Conservation (phyloP, 176 grass and related monocot genomes). For the Zea luxurians region DNA sequence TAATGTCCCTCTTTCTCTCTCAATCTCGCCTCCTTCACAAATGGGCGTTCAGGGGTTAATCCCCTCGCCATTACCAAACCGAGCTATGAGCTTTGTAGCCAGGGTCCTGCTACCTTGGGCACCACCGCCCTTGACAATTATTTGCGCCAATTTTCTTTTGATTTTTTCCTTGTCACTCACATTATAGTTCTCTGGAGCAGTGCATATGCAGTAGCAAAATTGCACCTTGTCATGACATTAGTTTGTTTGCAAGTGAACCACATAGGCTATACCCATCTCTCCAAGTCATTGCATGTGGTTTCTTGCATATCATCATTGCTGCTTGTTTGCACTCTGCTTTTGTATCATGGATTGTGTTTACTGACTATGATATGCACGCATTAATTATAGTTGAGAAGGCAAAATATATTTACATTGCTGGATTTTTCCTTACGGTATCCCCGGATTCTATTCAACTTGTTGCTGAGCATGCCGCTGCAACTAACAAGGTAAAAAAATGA, state of each 20-base stretch:
- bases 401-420: slow-evolving; percentile 80
- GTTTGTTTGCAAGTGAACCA: not conserved
- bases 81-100: no score
- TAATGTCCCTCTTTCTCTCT: no score
- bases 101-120: no score
- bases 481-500: slow-evolving; percentile 54
- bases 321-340: not conserved
- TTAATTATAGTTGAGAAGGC: slow-evolving; percentile 71
- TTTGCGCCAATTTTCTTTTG: not conserved
- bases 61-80: no score
- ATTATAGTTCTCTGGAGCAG: not conserved
- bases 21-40: no score
- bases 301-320: not conserved
- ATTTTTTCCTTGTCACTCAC: not conserved
- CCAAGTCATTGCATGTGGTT: not conserved
- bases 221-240: not conserved
- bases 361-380: slow-evolving; percentile 8
- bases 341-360: not conserved
- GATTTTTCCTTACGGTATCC: slow-evolving; percentile 83
- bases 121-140: no score
- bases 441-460: slow-evolving; percentile 76
- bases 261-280: not conserved
- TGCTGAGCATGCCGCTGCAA: slow-evolving; percentile 74
- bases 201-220: not conserved
- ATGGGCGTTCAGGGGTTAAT: no score